Conservation (phyloP, 2,329 filamentous ascomycete species). For the Stagonosporopsis cucurbitacearum region DNA sequence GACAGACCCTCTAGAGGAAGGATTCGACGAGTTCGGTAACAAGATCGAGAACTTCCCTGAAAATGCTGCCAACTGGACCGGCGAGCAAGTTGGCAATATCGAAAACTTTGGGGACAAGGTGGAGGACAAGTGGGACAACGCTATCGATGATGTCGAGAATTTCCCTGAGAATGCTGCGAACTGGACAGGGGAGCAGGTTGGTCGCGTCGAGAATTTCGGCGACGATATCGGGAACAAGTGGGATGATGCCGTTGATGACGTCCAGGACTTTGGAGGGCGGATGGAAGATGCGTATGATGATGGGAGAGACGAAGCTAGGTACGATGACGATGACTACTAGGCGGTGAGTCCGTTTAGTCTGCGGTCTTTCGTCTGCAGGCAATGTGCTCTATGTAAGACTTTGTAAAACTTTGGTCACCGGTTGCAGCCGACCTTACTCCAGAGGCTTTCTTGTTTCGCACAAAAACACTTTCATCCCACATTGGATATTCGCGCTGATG, state of each 20-base stretch:
- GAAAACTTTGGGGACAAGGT: slow-evolving; percentile 33
- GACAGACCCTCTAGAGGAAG: slow-evolving; percentile 23
- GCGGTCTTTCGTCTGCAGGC: too few relatives aligned
- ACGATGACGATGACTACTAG: slow-evolving; percentile 29
- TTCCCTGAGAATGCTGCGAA: slow-evolving; percentile 33
- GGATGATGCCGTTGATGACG: slow-evolving; percentile 26
- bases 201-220: slow-evolving; percentile 31
- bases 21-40: slow-evolving; percentile 27
- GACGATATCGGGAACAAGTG: slow-evolving; percentile 34
- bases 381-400: too few relatives aligned
- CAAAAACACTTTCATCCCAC: too few relatives aligned
- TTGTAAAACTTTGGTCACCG: too few relatives aligned
- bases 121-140: slow-evolving; percentile 28
- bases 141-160: slow-evolving; percentile 32
- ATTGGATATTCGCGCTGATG: too few relatives aligned
- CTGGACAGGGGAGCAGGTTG: slow-evolving; percentile 34
- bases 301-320: slow-evolving; percentile 31
- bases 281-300: slow-evolving; percentile 36
- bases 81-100: slow-evolving; percentile 31
- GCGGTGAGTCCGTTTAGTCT: neutral
- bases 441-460: too few relatives aligned
- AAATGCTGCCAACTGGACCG: slow-evolving; percentile 33
- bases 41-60: slow-evolving; percentile 30
- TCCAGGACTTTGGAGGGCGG: slow-evolving; percentile 29
- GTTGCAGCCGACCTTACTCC: too few relatives aligned